phyloP scores from a whole-genome alignment of 495 filamentous ascomycete species.

The Penicillium atrosanguineum region DNA sequence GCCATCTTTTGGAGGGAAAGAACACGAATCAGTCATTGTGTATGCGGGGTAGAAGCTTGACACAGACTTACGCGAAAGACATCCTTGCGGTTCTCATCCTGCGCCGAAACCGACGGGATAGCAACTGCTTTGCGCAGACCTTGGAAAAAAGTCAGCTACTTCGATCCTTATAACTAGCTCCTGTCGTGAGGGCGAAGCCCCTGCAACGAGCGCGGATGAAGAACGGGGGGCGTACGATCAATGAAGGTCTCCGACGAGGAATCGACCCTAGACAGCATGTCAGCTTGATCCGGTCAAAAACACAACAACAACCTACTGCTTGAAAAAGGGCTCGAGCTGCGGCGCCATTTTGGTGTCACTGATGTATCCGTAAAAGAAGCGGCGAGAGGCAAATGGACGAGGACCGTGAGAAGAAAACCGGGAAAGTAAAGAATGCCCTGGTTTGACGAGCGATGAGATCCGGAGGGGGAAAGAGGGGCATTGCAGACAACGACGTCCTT shows the following conservation, averaged over 20 bases:
- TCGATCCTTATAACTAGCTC: background rate
- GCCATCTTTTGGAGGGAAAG: conserved; percentile 67
- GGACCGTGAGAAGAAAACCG: conserved; percentile 14
- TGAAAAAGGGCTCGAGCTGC: conserved; percentile 78
- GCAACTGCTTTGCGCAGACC: conserved; percentile 85
- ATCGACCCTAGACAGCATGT: conserved; percentile 61
- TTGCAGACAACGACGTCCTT: conserved; percentile 16
- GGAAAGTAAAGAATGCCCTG: conserved; percentile 18
- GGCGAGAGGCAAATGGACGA: conserved; percentile 22
- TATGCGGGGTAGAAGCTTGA: background rate
- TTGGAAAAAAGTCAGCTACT: conserved; percentile 23
- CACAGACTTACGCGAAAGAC: conserved; percentile 63
- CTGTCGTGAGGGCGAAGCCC: background rate
- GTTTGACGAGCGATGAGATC: conserved; percentile 29
- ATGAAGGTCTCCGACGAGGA: conserved; percentile 78
- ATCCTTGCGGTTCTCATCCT: conserved; percentile 81
- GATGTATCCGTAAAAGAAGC: conserved; percentile 45
- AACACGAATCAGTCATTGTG: conserved; percentile 3
- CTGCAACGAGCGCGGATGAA: background rate
- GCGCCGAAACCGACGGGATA: conserved; percentile 92
- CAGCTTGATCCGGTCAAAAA: background rate
- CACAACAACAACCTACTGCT: conserved; percentile 54
- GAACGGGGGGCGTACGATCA: conserved; percentile 55
- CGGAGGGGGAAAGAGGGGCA: conserved; percentile 46
- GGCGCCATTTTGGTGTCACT: conserved; percentile 71